Evolutionary conservation across 2,329 filamentous ascomycete species (phyloP).

Genomic region (Emericellopsis atlantica): DNA sequence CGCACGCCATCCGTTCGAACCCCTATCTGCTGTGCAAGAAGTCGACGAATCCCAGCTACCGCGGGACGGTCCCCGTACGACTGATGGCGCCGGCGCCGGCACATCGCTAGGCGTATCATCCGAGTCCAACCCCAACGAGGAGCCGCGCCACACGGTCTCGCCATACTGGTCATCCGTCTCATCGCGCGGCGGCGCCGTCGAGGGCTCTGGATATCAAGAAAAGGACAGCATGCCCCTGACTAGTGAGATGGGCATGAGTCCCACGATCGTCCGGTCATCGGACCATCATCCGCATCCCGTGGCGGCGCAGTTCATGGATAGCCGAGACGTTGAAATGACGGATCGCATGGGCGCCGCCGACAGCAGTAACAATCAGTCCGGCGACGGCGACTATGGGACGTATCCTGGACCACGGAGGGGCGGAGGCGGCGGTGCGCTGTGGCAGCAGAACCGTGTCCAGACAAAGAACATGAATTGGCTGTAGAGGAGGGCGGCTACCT

Average conservation of each 20-base stretch:
- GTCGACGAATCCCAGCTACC: conserved; percentile 8
- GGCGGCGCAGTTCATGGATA: background rate
- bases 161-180: background rate
- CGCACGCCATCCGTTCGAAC: conserved; percentile 11
- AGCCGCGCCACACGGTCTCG: background rate
- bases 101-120: background rate
- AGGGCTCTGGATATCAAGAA: conserved; percentile 13
- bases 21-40: conserved; percentile 14
- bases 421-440: conserved; percentile 3
- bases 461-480: conserved; percentile 7
- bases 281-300: background rate
- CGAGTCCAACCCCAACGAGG: background rate
- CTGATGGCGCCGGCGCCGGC: background rate
- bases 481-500: conserved; percentile 1
- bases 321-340: background rate
- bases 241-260: conserved; percentile 12
- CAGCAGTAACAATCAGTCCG: background rate
- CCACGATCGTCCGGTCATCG: background rate
- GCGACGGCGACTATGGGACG: background rate
- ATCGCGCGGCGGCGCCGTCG: conserved; percentile 6
- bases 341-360: background rate
- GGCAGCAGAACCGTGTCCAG: conserved; percentile 8
- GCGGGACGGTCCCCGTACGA: conserved; percentile 3
- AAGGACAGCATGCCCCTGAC: conserved; percentile 26
- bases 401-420: conserved; percentile 2